Percentiles rank a stretch among this genome's conserved stretches.
Conservation (phyloP, 2,329 filamentous ascomycete species). For the Teratosphaeria zuluensis region DNA sequence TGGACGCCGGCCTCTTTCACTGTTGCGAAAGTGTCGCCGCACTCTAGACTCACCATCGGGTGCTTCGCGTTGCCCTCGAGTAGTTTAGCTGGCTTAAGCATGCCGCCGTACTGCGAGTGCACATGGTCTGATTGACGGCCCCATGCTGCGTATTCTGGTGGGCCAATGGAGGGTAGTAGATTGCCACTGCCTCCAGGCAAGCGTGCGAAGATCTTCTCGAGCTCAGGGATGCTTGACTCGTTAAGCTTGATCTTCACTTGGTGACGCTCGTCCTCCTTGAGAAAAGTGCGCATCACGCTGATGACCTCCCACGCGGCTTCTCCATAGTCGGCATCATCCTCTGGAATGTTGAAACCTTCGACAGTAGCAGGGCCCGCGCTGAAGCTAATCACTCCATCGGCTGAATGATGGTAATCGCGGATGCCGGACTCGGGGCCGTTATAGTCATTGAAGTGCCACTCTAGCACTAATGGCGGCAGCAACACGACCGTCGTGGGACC, state of each 20-base stretch:
- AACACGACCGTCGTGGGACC: background rate
- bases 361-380: background rate
- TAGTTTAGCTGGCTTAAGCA: background rate
- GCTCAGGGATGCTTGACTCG: background rate
- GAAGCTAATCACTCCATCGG: background rate
- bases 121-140: background rate
- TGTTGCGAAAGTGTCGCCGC: conserved; percentile 7
- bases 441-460: conserved; percentile 9
- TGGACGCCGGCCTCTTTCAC: conserved; percentile 9
- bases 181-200: conserved; percentile 8
- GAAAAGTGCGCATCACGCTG: background rate
- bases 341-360: background rate
- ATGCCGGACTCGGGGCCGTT: background rate
- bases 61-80: background rate
- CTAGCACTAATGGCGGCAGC: conserved; percentile 4
- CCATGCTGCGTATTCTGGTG: conserved; percentile 7
- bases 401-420: background rate
- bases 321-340: background rate
- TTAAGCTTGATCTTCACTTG: background rate
- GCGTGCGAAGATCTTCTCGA: conserved; percentile 4
- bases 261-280: background rate
- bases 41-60: conserved; percentile 8
- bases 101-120: background rate
- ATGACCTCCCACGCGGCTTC: background rate
- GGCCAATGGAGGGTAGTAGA: conserved; percentile 5